Base-by-base conservation (phyloP, 2,329 filamentous ascomycete species). In the Leptographium lundbergii region DNA sequence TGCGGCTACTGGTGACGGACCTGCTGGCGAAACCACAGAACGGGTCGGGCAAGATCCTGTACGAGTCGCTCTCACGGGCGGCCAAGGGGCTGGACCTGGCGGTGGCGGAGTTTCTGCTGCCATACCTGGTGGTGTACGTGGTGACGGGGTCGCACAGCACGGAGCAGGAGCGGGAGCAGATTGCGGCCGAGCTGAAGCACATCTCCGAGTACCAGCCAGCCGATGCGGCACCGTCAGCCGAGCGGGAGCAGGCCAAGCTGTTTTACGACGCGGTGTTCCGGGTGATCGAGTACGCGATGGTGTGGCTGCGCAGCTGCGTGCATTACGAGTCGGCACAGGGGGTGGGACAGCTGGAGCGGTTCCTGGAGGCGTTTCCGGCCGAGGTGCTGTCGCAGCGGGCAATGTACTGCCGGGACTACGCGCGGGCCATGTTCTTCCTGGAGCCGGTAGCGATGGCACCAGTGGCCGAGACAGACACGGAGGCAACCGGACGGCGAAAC, bases 251-350 rank as follows among this genome's bases (percentile, higher is more conserved):
- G 56, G 81, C 90, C 66, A 89, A 92, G 67, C 77, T 88, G 57
- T 96, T 88, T 69, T 96, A 89, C 67, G 91, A 97, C 45, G 90
- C 88, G 59, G 86, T 96, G 2, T 99, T 99, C 69, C 83, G 87
- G 54, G 82, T 95, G 4, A 78, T 99, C 0, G 95, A 99, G 70
- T 97, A 99, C 69, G 81, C 92, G 61, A 91, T 90, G 67, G 81
- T 87, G 62, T 99, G 94, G 92, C 61, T 61, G 45, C 63, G 63
- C 19, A 76, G 86, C 63, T 99, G 92, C 91, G 75, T 95, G 27
- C 90, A 96, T 66, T 82, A 86, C 58, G 95, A 89, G 69, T 82
- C 82, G 57, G 65, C 68, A 22, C 75, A 77, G 75, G 61, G 60
- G 25, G 71, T 77, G 64, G 70, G 70, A 60, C 77, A 69, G 66